These are phyloP conservation scores for Eucalyptus curtisii DNA, from an alignment of 345 rosid genomes.

Conservation along the genomic window DNA sequence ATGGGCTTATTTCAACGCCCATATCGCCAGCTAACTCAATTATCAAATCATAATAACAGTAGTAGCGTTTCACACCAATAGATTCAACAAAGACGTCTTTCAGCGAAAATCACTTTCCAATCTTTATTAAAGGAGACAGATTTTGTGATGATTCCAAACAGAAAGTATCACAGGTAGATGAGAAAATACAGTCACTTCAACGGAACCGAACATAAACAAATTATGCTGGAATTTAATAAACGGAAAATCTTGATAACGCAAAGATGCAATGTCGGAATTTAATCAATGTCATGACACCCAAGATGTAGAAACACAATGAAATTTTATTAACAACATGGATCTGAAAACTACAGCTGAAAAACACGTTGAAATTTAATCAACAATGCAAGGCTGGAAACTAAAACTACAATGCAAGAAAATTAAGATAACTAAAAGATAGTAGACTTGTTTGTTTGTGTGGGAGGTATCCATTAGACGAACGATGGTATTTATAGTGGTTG, in stretches of 20 bases:
- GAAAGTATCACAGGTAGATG: background rate
- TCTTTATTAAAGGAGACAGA: background rate
- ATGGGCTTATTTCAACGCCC: background rate
- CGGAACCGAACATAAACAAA: background rate
- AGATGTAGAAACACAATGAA: background rate
- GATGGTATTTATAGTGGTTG: background rate
- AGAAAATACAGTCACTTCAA: background rate
- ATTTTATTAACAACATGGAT: background rate
- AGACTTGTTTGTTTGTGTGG: background rate
- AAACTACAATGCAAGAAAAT: background rate
- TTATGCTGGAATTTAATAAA: background rate
- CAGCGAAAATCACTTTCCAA: background rate
- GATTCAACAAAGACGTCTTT: rapidly evolving
- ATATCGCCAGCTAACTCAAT: background rate
- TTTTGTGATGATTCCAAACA: background rate
- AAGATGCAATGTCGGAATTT: background rate
- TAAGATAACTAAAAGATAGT: background rate
- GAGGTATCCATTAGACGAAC: background rate
- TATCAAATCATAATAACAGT: background rate
- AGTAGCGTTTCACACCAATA: rapidly evolving
- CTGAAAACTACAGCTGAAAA: background rate
- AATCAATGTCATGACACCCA: background rate
- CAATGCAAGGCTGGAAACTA: rapidly evolving
- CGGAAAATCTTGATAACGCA: background rate
- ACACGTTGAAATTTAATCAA: background rate